A percentile compares a stretch with the other conserved stretches of the same genome.
phyloP scores from a whole-genome alignment of 768 basidiomycete genomes.

The Tylopilus felleus region DNA sequence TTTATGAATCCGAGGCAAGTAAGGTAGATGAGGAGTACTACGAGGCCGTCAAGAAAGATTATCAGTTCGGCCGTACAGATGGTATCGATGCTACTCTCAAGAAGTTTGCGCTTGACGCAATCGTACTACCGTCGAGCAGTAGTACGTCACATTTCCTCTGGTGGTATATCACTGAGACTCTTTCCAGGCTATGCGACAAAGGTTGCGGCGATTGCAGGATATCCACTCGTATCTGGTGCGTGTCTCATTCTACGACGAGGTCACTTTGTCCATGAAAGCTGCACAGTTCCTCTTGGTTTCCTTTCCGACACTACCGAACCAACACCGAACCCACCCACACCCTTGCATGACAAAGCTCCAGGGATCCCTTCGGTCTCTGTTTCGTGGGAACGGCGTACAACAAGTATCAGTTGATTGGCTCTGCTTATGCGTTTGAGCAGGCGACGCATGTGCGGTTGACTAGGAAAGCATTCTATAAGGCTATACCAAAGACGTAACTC shows the following conservation, averaged over 20 bases:
- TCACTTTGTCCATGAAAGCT: conserved; percentile 30
- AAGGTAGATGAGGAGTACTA: conserved; percentile 36
- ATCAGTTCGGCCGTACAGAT: conserved; percentile 45
- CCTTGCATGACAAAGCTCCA: conserved; percentile 30
- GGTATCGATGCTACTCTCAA: conserved; percentile 55
- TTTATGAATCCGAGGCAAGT: conserved; percentile 22
- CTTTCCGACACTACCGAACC: conserved; percentile 31
- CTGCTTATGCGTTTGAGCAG: conserved; percentile 52
- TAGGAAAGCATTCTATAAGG: conserved; percentile 46
- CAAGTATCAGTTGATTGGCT: conserved; percentile 41
- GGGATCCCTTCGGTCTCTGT: conserved; percentile 42
- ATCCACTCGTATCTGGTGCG: conserved; percentile 35
- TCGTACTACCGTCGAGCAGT: conserved; percentile 42
- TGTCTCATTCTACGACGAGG: not conserved
- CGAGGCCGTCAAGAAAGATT: conserved; percentile 41
- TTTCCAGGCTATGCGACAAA: conserved; percentile 25
- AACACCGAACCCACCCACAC: conserved; percentile 34
- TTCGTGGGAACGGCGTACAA: conserved; percentile 46
- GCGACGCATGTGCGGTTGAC: conserved; percentile 49
- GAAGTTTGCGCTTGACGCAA: conserved; percentile 45
- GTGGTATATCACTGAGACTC: not conserved
- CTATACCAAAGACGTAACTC: conserved; percentile 55
- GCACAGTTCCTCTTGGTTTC: conserved; percentile 40
- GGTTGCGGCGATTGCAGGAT: conserved; percentile 35
- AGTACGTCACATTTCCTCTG: conserved; percentile 7